phyloP scores from a whole-genome alignment of 2,329 filamentous ascomycete species.

The Ophiostoma sp. region DNA sequence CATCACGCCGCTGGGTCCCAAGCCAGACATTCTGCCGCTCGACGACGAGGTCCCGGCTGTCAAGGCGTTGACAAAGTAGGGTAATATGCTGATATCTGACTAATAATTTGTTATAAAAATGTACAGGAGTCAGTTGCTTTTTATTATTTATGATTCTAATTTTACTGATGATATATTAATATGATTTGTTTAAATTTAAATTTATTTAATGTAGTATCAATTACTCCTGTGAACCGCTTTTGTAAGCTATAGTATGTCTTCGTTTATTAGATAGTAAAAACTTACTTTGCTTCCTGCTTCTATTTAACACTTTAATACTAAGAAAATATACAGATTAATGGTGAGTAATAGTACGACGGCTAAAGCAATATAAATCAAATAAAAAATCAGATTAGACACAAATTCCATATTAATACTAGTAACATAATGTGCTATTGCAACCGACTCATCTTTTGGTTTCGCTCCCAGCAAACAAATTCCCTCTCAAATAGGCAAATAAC shows the following conservation, averaged over 20 bases:
- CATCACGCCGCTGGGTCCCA: constrained; percentile 80
- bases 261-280: no score
- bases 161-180: no score
- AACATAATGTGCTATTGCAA: background rate
- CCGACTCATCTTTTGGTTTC: background rate
- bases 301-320: no score
- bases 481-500: background rate
- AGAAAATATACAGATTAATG: no score
- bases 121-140: background rate
- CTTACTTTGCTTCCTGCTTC: no score
- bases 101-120: background rate
- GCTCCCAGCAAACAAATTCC: background rate
- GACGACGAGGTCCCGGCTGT: constrained; percentile 70
- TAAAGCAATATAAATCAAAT: background rate
- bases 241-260: no score
- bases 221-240: no score
- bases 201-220: no score
- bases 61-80: constrained; percentile 26
- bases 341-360: no score
- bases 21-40: constrained; percentile 72
- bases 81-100: background rate
- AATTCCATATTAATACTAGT: background rate
- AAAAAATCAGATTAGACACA: background rate
- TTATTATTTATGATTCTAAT: background rate
- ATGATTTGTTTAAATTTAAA: no score